These are phyloP conservation scores for Rhazya stricta DNA, from an alignment of 257 asterid species.

Conservation along the genomic window DNA sequence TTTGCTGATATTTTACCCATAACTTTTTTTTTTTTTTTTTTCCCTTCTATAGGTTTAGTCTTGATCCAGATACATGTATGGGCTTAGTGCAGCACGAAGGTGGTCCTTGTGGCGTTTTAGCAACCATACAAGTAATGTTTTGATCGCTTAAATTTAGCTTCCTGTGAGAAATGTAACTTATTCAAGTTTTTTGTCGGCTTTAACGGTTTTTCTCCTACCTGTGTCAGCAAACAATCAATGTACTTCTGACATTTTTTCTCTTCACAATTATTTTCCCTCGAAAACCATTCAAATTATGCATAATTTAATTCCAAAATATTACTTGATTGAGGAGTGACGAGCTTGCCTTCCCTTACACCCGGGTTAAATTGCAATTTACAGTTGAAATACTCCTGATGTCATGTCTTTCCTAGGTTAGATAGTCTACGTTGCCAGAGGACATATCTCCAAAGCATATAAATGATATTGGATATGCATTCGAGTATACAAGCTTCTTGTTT, in stretches of 20 bases:
- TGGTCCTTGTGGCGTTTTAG: slow-evolving; percentile 98
- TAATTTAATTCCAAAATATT: background rate
- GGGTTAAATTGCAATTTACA: background rate
- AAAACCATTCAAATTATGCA: background rate
- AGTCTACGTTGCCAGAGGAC: background rate
- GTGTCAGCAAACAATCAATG: background rate
- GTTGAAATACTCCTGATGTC: background rate
- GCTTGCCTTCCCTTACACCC: background rate
- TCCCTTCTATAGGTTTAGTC: slow-evolving; percentile 79
- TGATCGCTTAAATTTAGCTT: slow-evolving; percentile 25
- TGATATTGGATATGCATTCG: background rate
- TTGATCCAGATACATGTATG: slow-evolving; percentile 90
- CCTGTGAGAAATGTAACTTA: slow-evolving; percentile 13
- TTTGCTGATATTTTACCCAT: slow-evolving; percentile 22
- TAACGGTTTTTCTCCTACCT: background rate
- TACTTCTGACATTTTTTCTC: background rate
- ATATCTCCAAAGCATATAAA: background rate
- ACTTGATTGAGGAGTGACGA: background rate
- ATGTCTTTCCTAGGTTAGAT: background rate
- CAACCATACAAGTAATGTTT: slow-evolving; percentile 82
- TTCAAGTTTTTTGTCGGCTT: slow-evolving; percentile 5
- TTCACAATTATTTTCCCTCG: background rate
- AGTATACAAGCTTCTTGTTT: background rate
- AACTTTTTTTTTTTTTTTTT: no score
- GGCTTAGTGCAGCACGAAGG: slow-evolving; percentile 99